Conservation (phyloP, 225 moss, liverwort and hornwort genomes). For the Rhytidiadelphus loreus region DNA sequence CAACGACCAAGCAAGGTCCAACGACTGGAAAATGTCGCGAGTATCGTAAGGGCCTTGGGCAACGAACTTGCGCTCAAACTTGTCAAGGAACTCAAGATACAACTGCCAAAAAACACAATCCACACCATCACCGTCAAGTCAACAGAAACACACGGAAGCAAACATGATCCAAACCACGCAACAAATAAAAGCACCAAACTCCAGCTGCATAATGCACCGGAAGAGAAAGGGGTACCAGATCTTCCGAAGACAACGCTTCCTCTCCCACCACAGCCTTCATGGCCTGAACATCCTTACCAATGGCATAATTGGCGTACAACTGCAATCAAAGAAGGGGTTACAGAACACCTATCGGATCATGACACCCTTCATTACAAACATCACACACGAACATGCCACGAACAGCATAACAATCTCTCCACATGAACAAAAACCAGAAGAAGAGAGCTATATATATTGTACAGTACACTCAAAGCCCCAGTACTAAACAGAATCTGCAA, state of each 20-base stretch:
- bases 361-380: background rate
- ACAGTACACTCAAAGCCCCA: fast-evolving
- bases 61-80: conserved; percentile 88
- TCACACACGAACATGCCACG: background rate
- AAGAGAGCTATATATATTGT: background rate
- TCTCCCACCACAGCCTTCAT: conserved; percentile 99
- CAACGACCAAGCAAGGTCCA: conserved; percentile 90
- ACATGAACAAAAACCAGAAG: fast-evolving
- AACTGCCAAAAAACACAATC: conserved; percentile 18
- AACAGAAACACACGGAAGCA: background rate
- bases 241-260: conserved; percentile 93
- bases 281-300: conserved; percentile 95
- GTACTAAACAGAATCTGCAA: background rate
- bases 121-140: background rate
- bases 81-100: conserved; percentile 87
- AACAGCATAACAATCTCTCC: background rate
- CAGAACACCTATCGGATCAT: background rate
- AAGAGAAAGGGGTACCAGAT: conserved; percentile 39
- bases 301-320: conserved; percentile 97
- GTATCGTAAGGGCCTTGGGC: conserved; percentile 89
- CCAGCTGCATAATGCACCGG: background rate
- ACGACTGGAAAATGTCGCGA: conserved; percentile 89
- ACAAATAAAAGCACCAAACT: background rate
- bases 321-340: conserved; percentile 3
- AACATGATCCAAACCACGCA: background rate